Conservation (phyloP, 2,329 filamentous ascomycete genomes). For the Hypoxylon sp. region DNA sequence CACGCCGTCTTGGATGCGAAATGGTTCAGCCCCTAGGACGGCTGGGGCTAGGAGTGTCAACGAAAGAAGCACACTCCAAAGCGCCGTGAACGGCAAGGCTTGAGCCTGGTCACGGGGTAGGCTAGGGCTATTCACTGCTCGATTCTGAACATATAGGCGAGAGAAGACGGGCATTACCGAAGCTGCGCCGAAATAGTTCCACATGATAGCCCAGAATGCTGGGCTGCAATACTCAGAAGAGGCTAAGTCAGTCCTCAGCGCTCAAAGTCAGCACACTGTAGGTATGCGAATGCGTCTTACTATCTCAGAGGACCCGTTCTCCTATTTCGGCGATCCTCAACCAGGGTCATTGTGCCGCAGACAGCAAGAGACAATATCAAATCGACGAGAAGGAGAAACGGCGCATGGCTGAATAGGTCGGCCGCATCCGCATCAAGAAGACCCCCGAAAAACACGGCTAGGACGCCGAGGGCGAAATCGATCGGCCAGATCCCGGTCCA, state of each 20-base stretch:
- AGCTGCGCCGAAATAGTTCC: slow-evolving; percentile 32
- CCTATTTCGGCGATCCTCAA: slow-evolving; percentile 25
- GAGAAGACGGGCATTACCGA: slow-evolving; percentile 23
- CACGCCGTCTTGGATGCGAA: slow-evolving; percentile 20
- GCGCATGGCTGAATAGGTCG: slow-evolving; percentile 12
- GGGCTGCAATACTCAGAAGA: slow-evolving; percentile 7
- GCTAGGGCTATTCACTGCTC: slow-evolving; percentile 12
- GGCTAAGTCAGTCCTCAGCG: background rate
- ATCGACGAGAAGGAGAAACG: slow-evolving; percentile 29
- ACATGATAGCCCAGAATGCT: slow-evolving; percentile 31
- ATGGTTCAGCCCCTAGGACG: slow-evolving; percentile 17
- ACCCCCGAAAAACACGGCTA: slow-evolving; percentile 22
- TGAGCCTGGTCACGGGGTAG: slow-evolving; percentile 29
- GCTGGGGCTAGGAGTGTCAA: slow-evolving; percentile 12
- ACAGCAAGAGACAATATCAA: slow-evolving; percentile 31
- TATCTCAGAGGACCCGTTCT: slow-evolving; percentile 26
- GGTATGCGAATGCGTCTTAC: slow-evolving; percentile 18
- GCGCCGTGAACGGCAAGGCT: slow-evolving; percentile 32
- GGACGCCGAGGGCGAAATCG: slow-evolving; percentile 21
- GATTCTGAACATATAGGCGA: slow-evolving; percentile 27
- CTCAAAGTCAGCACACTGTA: background rate
- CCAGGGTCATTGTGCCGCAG: slow-evolving; percentile 23
- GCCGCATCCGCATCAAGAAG: slow-evolving; percentile 17
- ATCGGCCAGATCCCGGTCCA: slow-evolving; percentile 34
- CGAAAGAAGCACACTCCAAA: slow-evolving; percentile 13